Percentiles rank a stretch among this genome's conserved stretches.
These are phyloP conservation scores for Suillus paluster DNA, from an alignment of 768 basidiomycete genomes.

Conservation along the genomic window DNA sequence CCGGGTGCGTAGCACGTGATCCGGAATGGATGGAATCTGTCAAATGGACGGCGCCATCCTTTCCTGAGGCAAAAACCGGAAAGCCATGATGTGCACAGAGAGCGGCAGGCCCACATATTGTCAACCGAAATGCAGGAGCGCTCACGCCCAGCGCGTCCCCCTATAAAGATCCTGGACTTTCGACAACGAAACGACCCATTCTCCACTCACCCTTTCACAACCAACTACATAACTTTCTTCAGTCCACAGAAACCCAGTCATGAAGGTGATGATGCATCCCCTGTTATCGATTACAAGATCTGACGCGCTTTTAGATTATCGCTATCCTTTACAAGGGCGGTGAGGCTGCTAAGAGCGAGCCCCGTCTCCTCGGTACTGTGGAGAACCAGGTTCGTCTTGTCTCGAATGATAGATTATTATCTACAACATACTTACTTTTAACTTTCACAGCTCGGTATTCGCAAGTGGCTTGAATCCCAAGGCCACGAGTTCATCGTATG, in stretches of 20 bases:
- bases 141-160: constrained; percentile 5
- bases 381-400: constrained; percentile 66
- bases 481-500: too few species aligned
- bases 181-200: not conserved
- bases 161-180: constrained; percentile 22
- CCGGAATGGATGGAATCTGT: too few species aligned
- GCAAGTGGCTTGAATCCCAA: constrained; percentile 66
- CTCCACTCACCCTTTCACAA: constrained; percentile 18
- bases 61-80: too few species aligned
- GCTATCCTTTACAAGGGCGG: constrained; percentile 76
- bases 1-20: too few species aligned
- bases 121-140: constrained; percentile 20
- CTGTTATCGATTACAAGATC: not conserved
- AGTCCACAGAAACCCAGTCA: constrained; percentile 28
- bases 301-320: constrained; percentile 52
- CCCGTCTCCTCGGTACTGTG: constrained; percentile 75
- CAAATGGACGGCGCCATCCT: too few species aligned
- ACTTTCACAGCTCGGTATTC: constrained; percentile 64
- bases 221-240: constrained; percentile 8
- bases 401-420: not conserved
- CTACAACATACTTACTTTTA: constrained; percentile 9
- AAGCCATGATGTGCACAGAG: too few species aligned
- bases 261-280: constrained; percentile 43
- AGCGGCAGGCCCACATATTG: too few species aligned
- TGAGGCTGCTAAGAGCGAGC: too few species aligned